Conservation (phyloP, 2,329 filamentous ascomycete genomes). For the Diaporthe destruens region DNA sequence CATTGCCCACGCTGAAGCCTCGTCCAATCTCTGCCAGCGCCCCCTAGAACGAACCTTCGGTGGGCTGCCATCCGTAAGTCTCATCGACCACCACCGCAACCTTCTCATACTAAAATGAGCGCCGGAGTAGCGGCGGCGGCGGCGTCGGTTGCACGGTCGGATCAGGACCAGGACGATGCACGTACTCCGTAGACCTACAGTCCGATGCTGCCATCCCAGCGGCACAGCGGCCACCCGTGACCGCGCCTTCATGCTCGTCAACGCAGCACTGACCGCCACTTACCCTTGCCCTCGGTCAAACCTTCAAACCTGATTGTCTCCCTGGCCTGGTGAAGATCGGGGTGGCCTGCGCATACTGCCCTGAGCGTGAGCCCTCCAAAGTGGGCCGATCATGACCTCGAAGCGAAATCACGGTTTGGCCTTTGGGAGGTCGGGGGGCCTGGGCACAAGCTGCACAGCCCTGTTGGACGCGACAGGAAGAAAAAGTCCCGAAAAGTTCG, state of each 20-base stretch:
- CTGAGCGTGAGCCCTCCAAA: constrained; percentile 3
- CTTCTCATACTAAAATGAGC: neutral
- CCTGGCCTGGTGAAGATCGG: constrained; percentile 19
- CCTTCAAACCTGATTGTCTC: constrained; percentile 19
- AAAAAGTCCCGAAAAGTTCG: neutral
- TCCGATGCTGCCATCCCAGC: neutral
- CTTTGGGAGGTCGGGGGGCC: neutral
- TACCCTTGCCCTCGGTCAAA: constrained; percentile 24
- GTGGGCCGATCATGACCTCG: constrained; percentile 24
- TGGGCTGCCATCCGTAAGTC: constrained; percentile 3
- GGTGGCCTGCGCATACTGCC: neutral
- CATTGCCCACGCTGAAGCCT: neutral
- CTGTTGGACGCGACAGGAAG: constrained; percentile 2
- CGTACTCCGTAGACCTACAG: neutral
- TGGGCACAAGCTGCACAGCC: constrained; percentile 22
- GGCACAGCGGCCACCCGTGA: constrained; percentile 25
- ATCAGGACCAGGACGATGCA: neutral
- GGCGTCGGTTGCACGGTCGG: neutral
- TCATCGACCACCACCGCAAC: neutral
- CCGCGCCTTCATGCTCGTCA: constrained; percentile 34
- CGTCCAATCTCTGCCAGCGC: neutral
- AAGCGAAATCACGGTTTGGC: constrained; percentile 31
- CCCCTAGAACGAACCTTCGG: neutral
- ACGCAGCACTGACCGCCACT: constrained; percentile 34
- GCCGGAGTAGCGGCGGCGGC: neutral